Conservation (phyloP, 192 early-diverging fungal species). For the Coemansia sp. region DNA sequence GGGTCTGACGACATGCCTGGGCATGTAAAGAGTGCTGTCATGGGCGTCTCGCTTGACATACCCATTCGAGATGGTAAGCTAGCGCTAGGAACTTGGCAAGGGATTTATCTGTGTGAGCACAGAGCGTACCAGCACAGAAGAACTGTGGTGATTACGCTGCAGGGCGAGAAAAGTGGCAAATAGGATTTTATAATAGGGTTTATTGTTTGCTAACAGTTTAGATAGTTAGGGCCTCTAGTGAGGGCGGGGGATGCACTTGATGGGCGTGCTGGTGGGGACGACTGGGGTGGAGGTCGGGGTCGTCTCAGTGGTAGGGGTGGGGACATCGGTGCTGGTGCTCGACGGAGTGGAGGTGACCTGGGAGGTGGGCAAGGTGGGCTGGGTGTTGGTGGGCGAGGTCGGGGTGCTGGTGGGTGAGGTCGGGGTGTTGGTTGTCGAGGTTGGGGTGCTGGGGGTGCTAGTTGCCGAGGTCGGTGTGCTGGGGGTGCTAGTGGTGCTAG, state of each 20-base stretch:
- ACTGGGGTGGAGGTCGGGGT: slow-evolving; percentile 5
- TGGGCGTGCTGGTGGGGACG: slow-evolving; percentile 9
- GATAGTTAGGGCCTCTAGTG: not conserved
- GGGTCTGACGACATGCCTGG: slow-evolving; percentile 92
- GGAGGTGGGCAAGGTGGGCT: not conserved
- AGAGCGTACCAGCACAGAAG: slow-evolving; percentile 59
- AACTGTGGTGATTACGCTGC: slow-evolving; percentile 70
- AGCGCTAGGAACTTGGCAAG: slow-evolving; percentile 84
- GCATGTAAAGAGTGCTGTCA: slow-evolving; percentile 78
- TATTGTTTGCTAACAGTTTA: not conserved
- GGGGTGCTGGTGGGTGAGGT: not conserved
- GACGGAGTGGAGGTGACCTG: slow-evolving; percentile 1
- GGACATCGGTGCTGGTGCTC: not conserved
- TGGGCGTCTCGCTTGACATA: slow-evolving; percentile 83
- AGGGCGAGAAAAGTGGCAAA: slow-evolving; percentile 61
- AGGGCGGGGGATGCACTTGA: slow-evolving; percentile 34
- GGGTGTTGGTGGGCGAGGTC: not conserved
- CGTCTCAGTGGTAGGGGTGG: slow-evolving; percentile 3
- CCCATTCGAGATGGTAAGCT: slow-evolving; percentile 78
- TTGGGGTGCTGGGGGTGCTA: not conserved
- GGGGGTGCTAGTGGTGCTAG: not conserved
- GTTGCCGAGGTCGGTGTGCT: not conserved
- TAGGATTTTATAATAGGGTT: slow-evolving; percentile 4
- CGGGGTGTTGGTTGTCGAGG: not conserved
- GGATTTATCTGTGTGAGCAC: slow-evolving; percentile 78